Percentiles rank a stretch among this genome's conserved stretches.
Evolutionary conservation across 2,329 filamentous ascomycete species (phyloP).

Genomic region (Aureobasidium sp.): DNA sequence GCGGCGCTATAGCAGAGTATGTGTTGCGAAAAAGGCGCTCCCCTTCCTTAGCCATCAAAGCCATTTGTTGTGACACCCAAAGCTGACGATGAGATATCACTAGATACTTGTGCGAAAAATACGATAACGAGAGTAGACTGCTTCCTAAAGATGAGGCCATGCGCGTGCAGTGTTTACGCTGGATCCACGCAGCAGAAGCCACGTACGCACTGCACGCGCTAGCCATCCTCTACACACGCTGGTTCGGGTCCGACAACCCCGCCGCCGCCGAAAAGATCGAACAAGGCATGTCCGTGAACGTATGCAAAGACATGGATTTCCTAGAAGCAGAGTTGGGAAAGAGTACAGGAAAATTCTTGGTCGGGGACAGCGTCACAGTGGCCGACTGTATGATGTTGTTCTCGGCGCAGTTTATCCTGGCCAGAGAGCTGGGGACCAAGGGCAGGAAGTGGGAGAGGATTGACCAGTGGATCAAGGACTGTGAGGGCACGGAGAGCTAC

Average conservation of each 20-base stretch:
- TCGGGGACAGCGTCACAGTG: conserved; percentile 36
- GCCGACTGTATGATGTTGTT: conserved; percentile 44
- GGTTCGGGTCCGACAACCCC: conserved; percentile 30
- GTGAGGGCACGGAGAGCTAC: conserved; percentile 31
- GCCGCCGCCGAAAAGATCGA: conserved; percentile 31
- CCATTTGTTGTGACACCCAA: neutral
- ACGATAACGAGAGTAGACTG: conserved; percentile 35
- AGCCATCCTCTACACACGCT: conserved; percentile 39
- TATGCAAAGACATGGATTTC: conserved; percentile 41
- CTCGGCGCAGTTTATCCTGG: conserved; percentile 35
- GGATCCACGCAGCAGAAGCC: conserved; percentile 42
- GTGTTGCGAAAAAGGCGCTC: no score
- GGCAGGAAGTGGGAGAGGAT: conserved; percentile 30
- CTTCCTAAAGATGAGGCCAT: conserved; percentile 31
- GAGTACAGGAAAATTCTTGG: conserved; percentile 34
- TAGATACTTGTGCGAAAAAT: conserved; percentile 43
- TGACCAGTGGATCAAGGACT: conserved; percentile 33
- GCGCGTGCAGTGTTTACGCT: conserved; percentile 35
- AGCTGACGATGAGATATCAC: neutral
- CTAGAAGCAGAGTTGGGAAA: conserved; percentile 37
- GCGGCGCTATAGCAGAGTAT: conserved; percentile 43
- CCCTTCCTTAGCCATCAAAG: no score
- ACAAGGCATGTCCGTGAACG: conserved; percentile 34
- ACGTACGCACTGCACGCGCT: conserved; percentile 41
- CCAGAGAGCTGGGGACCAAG: conserved; percentile 31